phyloP scores from a whole-genome alignment of 2,329 filamentous ascomycete species.

The Neophaeococcomyces aloes region DNA sequence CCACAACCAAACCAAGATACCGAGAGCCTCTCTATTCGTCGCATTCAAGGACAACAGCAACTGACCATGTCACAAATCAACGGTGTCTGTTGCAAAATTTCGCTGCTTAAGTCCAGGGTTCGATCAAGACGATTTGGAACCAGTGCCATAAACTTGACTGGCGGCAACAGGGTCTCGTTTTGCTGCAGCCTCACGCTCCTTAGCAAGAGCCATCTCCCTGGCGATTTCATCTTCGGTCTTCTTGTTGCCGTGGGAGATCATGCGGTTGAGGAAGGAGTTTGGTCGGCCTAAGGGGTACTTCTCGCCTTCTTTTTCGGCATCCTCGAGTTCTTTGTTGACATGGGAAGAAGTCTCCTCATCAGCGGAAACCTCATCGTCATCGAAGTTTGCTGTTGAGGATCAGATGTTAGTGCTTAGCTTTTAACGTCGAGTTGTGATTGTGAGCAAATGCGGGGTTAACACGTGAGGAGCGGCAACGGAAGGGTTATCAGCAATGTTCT shows the following conservation, averaged over 20 bases:
- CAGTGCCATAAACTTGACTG: background rate
- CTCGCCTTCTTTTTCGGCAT: slow-evolving; percentile 17
- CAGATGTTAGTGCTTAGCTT: background rate
- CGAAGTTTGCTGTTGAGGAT: slow-evolving; percentile 14
- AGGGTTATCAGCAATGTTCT: background rate
- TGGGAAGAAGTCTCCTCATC: slow-evolving; percentile 19
- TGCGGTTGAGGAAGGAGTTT: slow-evolving; percentile 19
- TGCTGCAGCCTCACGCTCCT: background rate
- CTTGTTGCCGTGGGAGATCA: slow-evolving; percentile 21
- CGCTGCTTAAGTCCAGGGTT: no score
- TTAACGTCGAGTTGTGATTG: background rate
- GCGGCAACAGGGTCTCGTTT: background rate
- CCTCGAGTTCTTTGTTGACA: slow-evolving; percentile 18
- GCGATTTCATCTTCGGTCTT: slow-evolving; percentile 14
- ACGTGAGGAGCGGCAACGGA: background rate
- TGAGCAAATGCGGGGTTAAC: background rate
- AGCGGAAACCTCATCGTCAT: slow-evolving; percentile 16
- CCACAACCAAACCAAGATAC: no score
- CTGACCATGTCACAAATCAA: no score
- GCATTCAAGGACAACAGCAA: no score
- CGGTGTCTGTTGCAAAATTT: no score
- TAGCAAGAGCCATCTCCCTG: background rate
- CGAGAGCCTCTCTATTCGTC: no score
- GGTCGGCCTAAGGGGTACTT: slow-evolving; percentile 16
- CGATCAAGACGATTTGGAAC: no score